Evolutionary conservation across 345 rosid species (phyloP).

Genomic region (Brassica rapa): DNA sequence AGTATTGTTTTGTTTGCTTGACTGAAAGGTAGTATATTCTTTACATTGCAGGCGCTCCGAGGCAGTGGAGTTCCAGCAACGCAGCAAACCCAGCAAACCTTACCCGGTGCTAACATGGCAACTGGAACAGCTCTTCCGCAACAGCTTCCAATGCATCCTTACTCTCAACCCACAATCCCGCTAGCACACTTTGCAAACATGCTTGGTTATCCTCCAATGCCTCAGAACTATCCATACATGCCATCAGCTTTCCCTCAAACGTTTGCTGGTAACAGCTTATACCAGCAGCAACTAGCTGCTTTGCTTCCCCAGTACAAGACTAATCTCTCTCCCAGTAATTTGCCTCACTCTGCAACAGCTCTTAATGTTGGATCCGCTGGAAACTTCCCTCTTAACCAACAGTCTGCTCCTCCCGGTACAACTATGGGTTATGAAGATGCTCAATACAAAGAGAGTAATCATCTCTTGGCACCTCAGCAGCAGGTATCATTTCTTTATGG

Average conservation of each 20-base stretch:
- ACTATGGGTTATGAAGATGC: conserved; percentile 74
- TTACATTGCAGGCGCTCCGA: conserved; percentile 58
- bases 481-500: conserved; percentile 20
- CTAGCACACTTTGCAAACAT: conserved; percentile 83
- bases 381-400: conserved; percentile 70
- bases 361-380: conserved; percentile 64
- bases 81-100: conserved; percentile 75
- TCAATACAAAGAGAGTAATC: conserved; percentile 81
- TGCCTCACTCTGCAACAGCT: conserved; percentile 79
- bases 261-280: conserved; percentile 72
- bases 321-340: conserved; percentile 69
- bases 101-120: conserved; percentile 62
- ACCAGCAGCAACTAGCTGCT: conserved; percentile 86
- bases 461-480: conserved; percentile 76
- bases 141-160: conserved; percentile 88
- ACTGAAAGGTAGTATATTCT: conserved; percentile 8
- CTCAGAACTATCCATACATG: conserved; percentile 91
- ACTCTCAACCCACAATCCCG: conserved; percentile 84
- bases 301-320: conserved; percentile 89
- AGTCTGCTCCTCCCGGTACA: conserved; percentile 61
- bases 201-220: conserved; percentile 83
- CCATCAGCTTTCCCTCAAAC: conserved; percentile 92
- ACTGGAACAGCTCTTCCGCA: conserved; percentile 81
- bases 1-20: not conserved
- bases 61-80: conserved; percentile 64